Evolutionary conservation across 2,329 filamentous ascomycete genomes (phyloP).

Genomic region (Colletotrichum tamarilloi): DNA sequence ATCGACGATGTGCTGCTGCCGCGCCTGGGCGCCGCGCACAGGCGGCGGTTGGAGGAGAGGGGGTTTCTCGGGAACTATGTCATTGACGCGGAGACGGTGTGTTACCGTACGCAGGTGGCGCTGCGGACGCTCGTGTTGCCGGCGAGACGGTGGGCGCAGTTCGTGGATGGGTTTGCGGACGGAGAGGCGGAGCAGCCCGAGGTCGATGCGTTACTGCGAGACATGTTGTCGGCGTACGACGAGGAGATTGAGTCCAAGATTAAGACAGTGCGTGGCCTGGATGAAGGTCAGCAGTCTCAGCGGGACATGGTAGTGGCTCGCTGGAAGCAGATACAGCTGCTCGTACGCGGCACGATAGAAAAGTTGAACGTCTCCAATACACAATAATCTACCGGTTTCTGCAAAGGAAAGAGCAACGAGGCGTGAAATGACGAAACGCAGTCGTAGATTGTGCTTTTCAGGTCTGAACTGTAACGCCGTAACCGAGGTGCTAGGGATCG

Average conservation of each 20-base stretch:
- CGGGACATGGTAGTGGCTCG: conserved; percentile 49
- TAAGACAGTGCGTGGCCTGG: conserved; percentile 42
- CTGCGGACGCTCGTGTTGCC: conserved; percentile 52
- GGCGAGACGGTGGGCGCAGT: conserved; percentile 54
- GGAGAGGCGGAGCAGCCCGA: conserved; percentile 53
- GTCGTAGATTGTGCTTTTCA: conserved; percentile 3
- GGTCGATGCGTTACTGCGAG: conserved; percentile 50
- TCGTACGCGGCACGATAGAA: conserved; percentile 51
- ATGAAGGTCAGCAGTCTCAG: conserved; percentile 47
- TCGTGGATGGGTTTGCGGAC: conserved; percentile 59
- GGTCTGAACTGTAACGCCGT: conserved; percentile 28
- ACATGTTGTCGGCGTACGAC: conserved; percentile 51
- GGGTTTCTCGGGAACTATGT: conserved; percentile 64
- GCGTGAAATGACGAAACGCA: neutral
- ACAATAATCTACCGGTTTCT: neutral
- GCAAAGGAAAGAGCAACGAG: neutral
- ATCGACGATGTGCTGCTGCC: conserved; percentile 60
- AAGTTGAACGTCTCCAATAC: conserved; percentile 31
- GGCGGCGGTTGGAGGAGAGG: conserved; percentile 52
- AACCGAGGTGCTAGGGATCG: neutral
- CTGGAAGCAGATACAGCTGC: conserved; percentile 55
- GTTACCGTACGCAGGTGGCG: conserved; percentile 67
- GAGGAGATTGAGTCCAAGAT: conserved; percentile 45
- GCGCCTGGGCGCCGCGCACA: conserved; percentile 47
- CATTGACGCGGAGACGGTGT: conserved; percentile 61